These are phyloP conservation scores for Metarhizium brunneum DNA, from an alignment of 2,329 filamentous ascomycete species.

Conservation along the genomic window DNA sequence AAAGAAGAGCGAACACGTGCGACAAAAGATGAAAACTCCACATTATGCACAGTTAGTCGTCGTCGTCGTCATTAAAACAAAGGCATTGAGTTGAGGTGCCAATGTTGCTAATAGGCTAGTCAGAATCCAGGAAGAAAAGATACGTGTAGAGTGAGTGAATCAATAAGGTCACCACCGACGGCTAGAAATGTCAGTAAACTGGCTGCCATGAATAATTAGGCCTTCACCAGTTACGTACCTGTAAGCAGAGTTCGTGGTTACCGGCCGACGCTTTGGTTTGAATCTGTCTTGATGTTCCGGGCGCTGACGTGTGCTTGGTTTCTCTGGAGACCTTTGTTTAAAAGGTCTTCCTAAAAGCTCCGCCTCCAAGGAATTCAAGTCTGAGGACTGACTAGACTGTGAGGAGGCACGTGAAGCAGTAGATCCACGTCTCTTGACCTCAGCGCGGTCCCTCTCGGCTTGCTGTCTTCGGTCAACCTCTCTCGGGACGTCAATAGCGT, in stretches of 20 bases:
- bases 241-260: slow-evolving; percentile 28
- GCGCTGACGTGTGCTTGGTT: slow-evolving; percentile 12
- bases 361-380: slow-evolving; percentile 28
- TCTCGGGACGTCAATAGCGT: slow-evolving; percentile 5
- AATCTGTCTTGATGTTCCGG: slow-evolving; percentile 10
- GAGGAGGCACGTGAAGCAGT: slow-evolving; percentile 17
- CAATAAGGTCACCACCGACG: slow-evolving; percentile 23
- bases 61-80: slow-evolving; percentile 2
- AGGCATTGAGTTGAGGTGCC: background rate
- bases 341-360: slow-evolving; percentile 25
- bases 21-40: background rate
- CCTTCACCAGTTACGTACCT: slow-evolving; percentile 17
- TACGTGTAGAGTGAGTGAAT: background rate
- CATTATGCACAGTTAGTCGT: slow-evolving; percentile 5
- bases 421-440: slow-evolving; percentile 10
- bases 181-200: slow-evolving; percentile 10
- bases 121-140: background rate
- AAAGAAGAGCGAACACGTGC: background rate
- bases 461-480: slow-evolving; percentile 6
- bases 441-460: background rate
- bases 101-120: background rate
- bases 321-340: slow-evolving; percentile 20
- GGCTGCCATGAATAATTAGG: background rate
- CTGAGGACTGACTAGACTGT: slow-evolving; percentile 23
- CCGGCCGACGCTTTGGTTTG: slow-evolving; percentile 22